Percentiles rank a stretch among this genome's conserved stretches.
phyloP scores from a whole-genome alignment of 805 yeast genomes.

The Cyberlindnera maritima region DNA sequence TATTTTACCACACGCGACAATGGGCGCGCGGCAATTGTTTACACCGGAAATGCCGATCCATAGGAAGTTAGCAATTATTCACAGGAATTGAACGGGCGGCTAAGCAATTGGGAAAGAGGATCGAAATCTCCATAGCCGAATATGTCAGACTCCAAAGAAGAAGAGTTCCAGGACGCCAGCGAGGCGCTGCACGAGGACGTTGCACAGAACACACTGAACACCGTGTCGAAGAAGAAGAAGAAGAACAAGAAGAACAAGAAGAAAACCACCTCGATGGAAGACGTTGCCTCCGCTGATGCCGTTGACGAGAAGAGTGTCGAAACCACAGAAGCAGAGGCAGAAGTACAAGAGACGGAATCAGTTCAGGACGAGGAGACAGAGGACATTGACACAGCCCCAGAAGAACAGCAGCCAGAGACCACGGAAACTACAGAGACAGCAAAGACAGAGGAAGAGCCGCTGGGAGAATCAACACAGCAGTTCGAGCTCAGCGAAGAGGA shows the following conservation, averaged over 20 bases:
- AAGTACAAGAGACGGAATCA: not conserved
- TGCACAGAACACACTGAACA: too few species aligned
- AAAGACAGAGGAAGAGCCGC: conserved; percentile 6
- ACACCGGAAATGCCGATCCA: not conserved
- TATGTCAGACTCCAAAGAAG: conserved; percentile 8
- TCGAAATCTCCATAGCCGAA: too few species aligned
- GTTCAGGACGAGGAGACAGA: too few species aligned
- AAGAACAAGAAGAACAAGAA: conserved; percentile 16
- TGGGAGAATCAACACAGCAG: conserved; percentile 20
- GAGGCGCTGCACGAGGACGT: too few species aligned
- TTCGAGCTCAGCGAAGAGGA: conserved; percentile 12
- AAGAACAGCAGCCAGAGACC: too few species aligned
- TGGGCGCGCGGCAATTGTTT: too few species aligned
- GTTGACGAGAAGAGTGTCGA: not conserved
- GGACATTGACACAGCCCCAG: too few species aligned
- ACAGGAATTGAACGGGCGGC: too few species aligned
- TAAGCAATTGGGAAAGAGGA: too few species aligned
- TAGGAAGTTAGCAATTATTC: not conserved
- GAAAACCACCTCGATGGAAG: conserved; percentile 12
- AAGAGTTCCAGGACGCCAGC: conserved; percentile 21
- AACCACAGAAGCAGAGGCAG: not conserved
- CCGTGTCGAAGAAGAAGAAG: not conserved
- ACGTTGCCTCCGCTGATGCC: not conserved
- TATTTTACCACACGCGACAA: too few species aligned
- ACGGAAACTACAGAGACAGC: not conserved